Percentiles rank a stretch among this genome's conserved stretches.
phyloP scores from a whole-genome alignment of 495 filamentous ascomycete genomes.

The Daldinia concentrica region DNA sequence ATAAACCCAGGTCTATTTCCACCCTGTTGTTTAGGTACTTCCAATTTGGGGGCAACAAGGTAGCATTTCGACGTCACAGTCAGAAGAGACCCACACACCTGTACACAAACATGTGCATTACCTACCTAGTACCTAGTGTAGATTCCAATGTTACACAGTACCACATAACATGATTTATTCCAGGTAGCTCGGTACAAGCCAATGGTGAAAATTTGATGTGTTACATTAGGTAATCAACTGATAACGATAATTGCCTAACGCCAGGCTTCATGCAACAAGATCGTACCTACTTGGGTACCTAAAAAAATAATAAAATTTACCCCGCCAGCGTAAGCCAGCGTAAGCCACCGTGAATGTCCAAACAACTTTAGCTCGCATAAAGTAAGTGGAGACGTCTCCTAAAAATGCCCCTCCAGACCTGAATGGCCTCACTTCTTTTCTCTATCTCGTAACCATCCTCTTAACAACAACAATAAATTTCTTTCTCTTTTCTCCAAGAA shows the following conservation, averaged over 20 bases:
- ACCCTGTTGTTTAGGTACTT: background rate
- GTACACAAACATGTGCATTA: slow-evolving; percentile 2
- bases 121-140: no score
- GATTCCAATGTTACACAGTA: no score
- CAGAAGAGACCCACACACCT: slow-evolving; percentile 6
- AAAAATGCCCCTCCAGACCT: slow-evolving; percentile 38
- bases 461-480: slow-evolving; percentile 17
- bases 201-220: background rate
- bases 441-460: slow-evolving; percentile 1
- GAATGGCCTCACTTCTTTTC: slow-evolving; percentile 40
- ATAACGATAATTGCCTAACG: slow-evolving; percentile 29
- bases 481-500: background rate
- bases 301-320: slow-evolving; percentile 21
- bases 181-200: background rate
- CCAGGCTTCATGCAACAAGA: background rate
- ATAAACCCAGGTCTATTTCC: background rate
- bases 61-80: slow-evolving; percentile 23
- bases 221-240: slow-evolving; percentile 23
- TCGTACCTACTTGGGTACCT: background rate
- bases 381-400: slow-evolving; percentile 22
- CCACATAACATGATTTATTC: no score
- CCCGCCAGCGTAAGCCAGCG: slow-evolving; percentile 29
- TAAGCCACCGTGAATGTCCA: slow-evolving; percentile 7
- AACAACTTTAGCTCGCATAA: slow-evolving; percentile 37
- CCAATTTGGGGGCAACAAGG: background rate